Conservation (phyloP, 2,329 filamentous ascomycete species). For the Plectosphaerella cucumerina region DNA sequence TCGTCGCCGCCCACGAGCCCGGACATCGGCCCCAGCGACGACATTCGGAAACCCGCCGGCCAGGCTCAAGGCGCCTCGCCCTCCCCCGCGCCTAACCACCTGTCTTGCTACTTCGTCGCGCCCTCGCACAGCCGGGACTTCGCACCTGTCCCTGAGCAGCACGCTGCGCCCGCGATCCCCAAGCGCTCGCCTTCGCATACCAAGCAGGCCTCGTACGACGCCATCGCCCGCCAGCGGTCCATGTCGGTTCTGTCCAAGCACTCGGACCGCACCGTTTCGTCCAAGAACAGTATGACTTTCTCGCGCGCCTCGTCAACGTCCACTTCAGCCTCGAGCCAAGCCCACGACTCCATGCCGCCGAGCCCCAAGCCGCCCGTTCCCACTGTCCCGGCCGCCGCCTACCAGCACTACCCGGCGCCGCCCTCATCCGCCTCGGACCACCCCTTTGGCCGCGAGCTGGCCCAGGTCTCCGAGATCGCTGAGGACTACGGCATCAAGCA, state of each 20-base stretch:
- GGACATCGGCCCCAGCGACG: slow-evolving; percentile 52
- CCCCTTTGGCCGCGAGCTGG: slow-evolving; percentile 86
- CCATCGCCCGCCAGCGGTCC: slow-evolving; percentile 63
- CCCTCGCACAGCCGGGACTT: slow-evolving; percentile 40
- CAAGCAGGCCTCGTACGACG: slow-evolving; percentile 75
- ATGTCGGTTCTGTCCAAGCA: slow-evolving; percentile 54
- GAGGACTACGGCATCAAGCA: slow-evolving; percentile 73
- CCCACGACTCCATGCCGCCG: slow-evolving; percentile 28
- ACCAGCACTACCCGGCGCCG: slow-evolving; percentile 25
- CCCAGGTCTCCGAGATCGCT: slow-evolving; percentile 86
- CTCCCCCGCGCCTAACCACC: slow-evolving; percentile 60
- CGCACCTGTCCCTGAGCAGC: slow-evolving; percentile 34
- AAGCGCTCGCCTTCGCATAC: slow-evolving; percentile 80
- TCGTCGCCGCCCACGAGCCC: slow-evolving; percentile 66
- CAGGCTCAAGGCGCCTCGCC: slow-evolving; percentile 34
- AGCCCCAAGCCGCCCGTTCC: slow-evolving; percentile 23
- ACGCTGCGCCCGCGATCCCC: slow-evolving; percentile 64
- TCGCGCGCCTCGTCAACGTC: slow-evolving; percentile 55
- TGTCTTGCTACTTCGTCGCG: slow-evolving; percentile 62
- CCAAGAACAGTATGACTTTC: slow-evolving; percentile 52
- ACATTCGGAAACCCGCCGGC: slow-evolving; percentile 22
- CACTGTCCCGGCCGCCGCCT: slow-evolving; percentile 24
- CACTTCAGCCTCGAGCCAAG: slow-evolving; percentile 45
- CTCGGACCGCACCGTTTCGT: slow-evolving; percentile 48
- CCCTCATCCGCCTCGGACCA: slow-evolving; percentile 35